Conservation (phyloP, 2,329 filamentous ascomycete genomes). For the Penicillium olsonii region DNA sequence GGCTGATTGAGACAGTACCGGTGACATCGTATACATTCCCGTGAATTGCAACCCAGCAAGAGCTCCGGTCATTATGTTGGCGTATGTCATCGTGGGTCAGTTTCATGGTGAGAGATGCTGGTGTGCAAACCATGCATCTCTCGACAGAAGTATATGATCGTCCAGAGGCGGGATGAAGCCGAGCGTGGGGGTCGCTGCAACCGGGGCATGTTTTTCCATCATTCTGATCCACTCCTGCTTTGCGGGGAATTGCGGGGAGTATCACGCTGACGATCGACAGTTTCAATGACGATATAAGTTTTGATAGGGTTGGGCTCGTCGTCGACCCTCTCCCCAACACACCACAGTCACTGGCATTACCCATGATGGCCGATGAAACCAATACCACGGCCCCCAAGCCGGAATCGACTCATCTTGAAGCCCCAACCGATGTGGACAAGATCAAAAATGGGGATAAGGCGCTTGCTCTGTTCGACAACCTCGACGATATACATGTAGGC, state of each 20-base stretch:
- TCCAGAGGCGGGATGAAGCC: not conserved
- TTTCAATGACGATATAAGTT: too few species aligned
- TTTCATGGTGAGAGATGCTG: slow-evolving; percentile 10
- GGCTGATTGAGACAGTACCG: slow-evolving; percentile 16
- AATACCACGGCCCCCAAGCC: not conserved
- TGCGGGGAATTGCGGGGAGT: not conserved
- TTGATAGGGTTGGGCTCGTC: too few species aligned
- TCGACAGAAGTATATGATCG: not conserved
- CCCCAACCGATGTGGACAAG: slow-evolving; percentile 17
- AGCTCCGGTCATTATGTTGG: slow-evolving; percentile 49
- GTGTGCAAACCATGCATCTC: not conserved
- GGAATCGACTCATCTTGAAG: slow-evolving; percentile 1
- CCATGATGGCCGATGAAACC: not conserved
- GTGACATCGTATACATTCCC: slow-evolving; percentile 55
- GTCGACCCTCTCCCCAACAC: too few species aligned
- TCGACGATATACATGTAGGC: slow-evolving; percentile 43
- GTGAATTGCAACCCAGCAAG: slow-evolving; percentile 56
- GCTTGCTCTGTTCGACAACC: slow-evolving; percentile 47
- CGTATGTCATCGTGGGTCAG: slow-evolving; percentile 54
- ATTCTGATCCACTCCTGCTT: not conserved
- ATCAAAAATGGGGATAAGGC: slow-evolving; percentile 47
- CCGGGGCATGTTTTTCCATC: not conserved
- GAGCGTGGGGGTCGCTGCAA: not conserved
- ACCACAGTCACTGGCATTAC: too few species aligned
- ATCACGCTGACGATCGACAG: not conserved